A percentile compares a stretch with the other conserved stretches of the same genome.
Conservation (phyloP, 2,329 filamentous ascomycete genomes). For the Amesomyces nigricolor region DNA sequence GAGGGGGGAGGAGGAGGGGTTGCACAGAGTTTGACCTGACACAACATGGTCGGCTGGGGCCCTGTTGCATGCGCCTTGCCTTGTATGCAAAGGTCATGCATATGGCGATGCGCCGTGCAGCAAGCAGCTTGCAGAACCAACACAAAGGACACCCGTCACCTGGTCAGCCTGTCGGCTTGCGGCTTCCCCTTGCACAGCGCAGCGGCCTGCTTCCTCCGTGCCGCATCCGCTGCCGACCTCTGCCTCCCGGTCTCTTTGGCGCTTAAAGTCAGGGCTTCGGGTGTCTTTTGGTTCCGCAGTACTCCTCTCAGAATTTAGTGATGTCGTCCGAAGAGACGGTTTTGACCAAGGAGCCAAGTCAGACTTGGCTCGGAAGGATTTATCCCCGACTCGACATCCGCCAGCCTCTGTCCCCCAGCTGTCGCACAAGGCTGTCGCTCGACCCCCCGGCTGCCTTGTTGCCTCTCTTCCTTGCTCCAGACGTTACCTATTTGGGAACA, state of each 20-base stretch:
- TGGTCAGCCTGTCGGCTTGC: constrained; percentile 16
- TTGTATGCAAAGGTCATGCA: constrained; percentile 3
- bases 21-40: not conserved
- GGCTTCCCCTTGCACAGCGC: constrained; percentile 13
- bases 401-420: too few species aligned
- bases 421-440: too few species aligned
- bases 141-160: constrained; percentile 4
- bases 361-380: too few species aligned
- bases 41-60: not conserved
- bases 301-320: too few species aligned
- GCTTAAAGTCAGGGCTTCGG: not conserved
- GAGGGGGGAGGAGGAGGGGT: not conserved
- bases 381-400: too few species aligned
- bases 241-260: constrained; percentile 3
- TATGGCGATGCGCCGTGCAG: constrained; percentile 1
- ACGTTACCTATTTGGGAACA: not conserved
- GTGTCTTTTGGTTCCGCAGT: too few species aligned
- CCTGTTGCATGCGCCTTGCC: not conserved
- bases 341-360: too few species aligned
- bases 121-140: constrained; percentile 2
- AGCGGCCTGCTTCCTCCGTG: not conserved
- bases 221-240: not conserved
- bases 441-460: not conserved
- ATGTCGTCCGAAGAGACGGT: too few species aligned
- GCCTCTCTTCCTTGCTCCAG: not conserved